Percentiles rank a stretch among this genome's conserved stretches.
These are phyloP conservation scores for Vitis cinerea DNA, from an alignment of 164 flowering plant genomes.

Conservation along the genomic window DNA sequence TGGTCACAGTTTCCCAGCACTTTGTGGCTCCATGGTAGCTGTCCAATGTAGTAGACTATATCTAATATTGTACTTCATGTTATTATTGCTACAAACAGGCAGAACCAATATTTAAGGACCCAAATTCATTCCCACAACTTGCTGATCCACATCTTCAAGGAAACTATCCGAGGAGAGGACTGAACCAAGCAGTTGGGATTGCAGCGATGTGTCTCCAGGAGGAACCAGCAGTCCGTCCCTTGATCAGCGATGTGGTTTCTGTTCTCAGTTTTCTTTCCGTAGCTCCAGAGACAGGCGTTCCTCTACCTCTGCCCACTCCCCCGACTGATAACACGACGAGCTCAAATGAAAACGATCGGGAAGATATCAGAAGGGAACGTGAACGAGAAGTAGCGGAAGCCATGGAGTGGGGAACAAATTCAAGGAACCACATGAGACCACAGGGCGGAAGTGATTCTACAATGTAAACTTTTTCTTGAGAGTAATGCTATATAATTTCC, in stretches of 20 bases:
- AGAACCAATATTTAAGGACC: conserved; percentile 45
- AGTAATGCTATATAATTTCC: not conserved
- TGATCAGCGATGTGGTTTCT: conserved; percentile 53
- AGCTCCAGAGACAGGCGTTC: conserved; percentile 4
- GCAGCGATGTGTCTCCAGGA: conserved; percentile 72
- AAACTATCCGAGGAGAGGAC: conserved; percentile 34
- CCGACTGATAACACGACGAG: not conserved
- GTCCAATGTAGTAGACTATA: too few relatives aligned
- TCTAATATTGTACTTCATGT: not conserved
- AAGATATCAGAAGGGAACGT: conserved; percentile 24
- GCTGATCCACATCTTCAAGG: conserved; percentile 52
- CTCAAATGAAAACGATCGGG: not conserved
- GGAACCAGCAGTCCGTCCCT: conserved; percentile 50
- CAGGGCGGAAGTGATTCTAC: conserved; percentile 17
- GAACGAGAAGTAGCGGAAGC: conserved; percentile 50
- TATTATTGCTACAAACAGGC: conserved; percentile 30
- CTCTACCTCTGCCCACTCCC: not conserved
- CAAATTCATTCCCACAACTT: conserved; percentile 38
- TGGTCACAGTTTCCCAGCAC: too few relatives aligned
- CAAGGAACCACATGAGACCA: conserved; percentile 17
- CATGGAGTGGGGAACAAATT: conserved; percentile 47
- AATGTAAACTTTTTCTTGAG: conserved; percentile 2
- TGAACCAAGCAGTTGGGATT: conserved; percentile 62
- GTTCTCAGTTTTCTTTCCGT: conserved; percentile 46
- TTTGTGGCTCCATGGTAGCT: too few relatives aligned